phyloP scores from a whole-genome alignment of 495 filamentous ascomycete genomes.

The Cercophora newfieldiana region DNA sequence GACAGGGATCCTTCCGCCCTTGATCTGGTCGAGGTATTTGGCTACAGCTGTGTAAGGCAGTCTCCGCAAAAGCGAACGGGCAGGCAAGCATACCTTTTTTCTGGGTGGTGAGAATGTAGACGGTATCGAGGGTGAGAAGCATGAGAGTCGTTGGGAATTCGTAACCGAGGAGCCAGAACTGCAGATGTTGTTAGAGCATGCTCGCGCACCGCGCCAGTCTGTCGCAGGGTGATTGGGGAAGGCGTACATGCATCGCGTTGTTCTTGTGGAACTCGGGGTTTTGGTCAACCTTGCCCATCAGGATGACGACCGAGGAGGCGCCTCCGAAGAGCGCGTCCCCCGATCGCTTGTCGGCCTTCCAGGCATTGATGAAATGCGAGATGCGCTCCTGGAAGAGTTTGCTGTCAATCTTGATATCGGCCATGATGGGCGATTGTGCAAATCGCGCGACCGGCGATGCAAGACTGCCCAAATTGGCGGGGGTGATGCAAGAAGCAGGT shows the following conservation, averaged over 20 bases:
- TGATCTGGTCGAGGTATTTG: conserved; percentile 88
- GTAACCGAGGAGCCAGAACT: conserved; percentile 99
- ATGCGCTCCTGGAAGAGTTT: conserved; percentile 89
- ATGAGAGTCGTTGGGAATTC: conserved; percentile 96
- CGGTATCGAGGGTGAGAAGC: conserved; percentile 79
- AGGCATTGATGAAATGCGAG: conserved; percentile 78
- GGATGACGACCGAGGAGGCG: conserved; percentile 77
- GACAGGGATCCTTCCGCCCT: conserved; percentile 84
- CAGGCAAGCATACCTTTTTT: conserved; percentile 75
- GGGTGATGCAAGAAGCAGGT: conserved; percentile 17
- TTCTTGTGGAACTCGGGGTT: conserved; percentile 83
- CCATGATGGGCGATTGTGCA: conserved; percentile 47
- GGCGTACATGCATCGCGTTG: conserved; percentile 88
- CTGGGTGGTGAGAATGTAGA: conserved; percentile 90
- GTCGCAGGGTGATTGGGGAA: neutral
- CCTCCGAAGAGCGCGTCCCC: conserved; percentile 80
- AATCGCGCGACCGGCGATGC: conserved; percentile 33
- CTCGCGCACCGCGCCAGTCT: neutral
- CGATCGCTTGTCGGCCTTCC: conserved; percentile 91
- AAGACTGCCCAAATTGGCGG: conserved; percentile 18
- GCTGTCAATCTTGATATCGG: conserved; percentile 84
- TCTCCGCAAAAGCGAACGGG: neutral
- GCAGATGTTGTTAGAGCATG: conserved; percentile 27
- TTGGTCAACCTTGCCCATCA: conserved; percentile 94
- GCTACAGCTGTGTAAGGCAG: conserved; percentile 54